phyloP scores from a whole-genome alignment of 1,284 basidiomycete species.

The Veloboletus limbatus region DNA sequence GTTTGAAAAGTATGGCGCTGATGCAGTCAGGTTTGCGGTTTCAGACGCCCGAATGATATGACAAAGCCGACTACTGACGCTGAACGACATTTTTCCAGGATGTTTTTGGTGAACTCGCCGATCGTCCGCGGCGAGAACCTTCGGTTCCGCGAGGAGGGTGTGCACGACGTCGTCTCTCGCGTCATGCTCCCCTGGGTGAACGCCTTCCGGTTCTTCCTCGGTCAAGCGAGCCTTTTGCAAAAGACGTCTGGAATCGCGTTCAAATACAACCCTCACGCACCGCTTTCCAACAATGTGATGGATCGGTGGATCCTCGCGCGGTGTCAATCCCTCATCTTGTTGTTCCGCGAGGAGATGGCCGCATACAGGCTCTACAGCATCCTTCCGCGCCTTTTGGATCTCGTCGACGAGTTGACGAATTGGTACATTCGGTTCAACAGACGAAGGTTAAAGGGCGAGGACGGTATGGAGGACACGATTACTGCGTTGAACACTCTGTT shows the following conservation, averaged over 20 bases:
- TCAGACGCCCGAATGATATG: background rate
- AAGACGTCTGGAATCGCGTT: conserved; percentile 83
- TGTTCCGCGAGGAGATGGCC: conserved; percentile 94
- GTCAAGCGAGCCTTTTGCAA: conserved; percentile 88
- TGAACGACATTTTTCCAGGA: conserved; percentile 43
- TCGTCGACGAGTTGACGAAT: conserved; percentile 97
- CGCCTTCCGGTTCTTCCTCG: conserved; percentile 98
- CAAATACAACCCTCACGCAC: conserved; percentile 83
- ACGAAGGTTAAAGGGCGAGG: conserved; percentile 92
- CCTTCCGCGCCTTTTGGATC: conserved; percentile 88
- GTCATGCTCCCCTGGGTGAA: conserved; percentile 99
- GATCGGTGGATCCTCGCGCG: conserved; percentile 97
- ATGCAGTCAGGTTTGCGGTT: conserved; percentile 76
- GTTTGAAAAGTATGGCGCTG: conserved; percentile 92
- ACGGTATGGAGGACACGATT: conserved; percentile 85
- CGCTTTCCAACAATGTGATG: conserved; percentile 93
- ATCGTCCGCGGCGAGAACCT: conserved; percentile 98
- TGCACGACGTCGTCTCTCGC: conserved; percentile 92
- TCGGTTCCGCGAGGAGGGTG: conserved; percentile 97
- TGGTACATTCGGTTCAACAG: conserved; percentile 99
- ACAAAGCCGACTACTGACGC: background rate
- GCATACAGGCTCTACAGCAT: conserved; percentile 98
- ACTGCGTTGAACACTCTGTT: conserved; percentile 95
- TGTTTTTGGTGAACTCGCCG: conserved; percentile 99
- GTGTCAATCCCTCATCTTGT: conserved; percentile 93